Evolutionary conservation across 2,329 filamentous ascomycete genomes (phyloP), one percentile per base, ranked within the genome.

Genomic region (Stemphylium lycopersici): DNA sequence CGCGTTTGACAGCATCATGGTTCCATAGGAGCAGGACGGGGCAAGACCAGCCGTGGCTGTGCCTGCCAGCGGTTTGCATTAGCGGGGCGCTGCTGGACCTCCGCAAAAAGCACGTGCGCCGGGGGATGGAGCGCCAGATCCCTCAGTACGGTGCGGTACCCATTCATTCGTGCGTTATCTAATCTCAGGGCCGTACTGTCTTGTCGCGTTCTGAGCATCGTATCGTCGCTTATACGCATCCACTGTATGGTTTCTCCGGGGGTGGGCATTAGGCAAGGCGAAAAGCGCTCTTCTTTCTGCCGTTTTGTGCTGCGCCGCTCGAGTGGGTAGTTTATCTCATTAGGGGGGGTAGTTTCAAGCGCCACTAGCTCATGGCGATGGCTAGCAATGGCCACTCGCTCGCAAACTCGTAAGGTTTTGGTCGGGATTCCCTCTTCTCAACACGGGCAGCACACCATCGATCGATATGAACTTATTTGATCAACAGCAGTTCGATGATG

Each of bases 151-250:
- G 22, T 24, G 20, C 37, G 40, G 41, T 41, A 54, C 42, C 13
- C 46, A 51, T 58, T 58, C 24, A 55, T 55, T 52, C 47, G 47
- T 45, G 52, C 55, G 32, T 55, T 55, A 58, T 58, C 47, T 52
- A 50, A 49, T 55, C 51, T 47, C 31, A 39, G 16, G 16, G 20
- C 22, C 24, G 7, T 42, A 15, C 40, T 13, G 12, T 20, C 39
- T 22, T 26, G 16, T 41, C 13, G 13, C 18, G 12, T 11, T 46
- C 36, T 31, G 7, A 48, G 20, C 24, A 41, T 26, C 20, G 37
- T 32, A 34, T 48, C n/a, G 46, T 36, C 46, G 37, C 31, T 32
- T 22, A 13, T 24, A 29, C 36, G 46, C 24, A 40, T 48, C 46
- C 31, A 26, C 31, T 6, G 44, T 40, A 48, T 48, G 22, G 20